Evolutionary conservation across 129 eudicot species (phyloP), one percentile per base, ranked within the genome.

Genomic region (Pulicaria dysenterica): DNA sequence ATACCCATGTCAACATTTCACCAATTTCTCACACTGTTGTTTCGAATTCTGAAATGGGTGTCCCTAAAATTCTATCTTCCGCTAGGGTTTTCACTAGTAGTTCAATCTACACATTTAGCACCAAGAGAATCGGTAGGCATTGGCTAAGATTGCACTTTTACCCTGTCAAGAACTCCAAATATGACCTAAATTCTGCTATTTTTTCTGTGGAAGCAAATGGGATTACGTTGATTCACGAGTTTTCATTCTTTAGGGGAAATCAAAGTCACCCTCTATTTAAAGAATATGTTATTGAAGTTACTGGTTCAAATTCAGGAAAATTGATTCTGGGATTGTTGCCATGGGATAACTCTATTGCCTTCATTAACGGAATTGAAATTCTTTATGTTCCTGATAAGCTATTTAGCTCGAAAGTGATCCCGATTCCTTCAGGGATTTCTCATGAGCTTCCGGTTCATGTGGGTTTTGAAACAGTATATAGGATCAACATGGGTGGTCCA

Each of bases 171-270:
- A 84, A 80, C 69, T 41, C 55, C 72, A 31, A 70, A 41, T 68
- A 76, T 76, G 80, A 61, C 70, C 70, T 84, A 15, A 72, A 58
- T 71, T 80, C 88, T 44, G 88, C 88, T 64, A 73, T 70, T 48
- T 84, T 84, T 56, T 80, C 88, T 37, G 88, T 84, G 56, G 80
- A 71, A 44, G 88, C 88, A 10, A 84, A 84, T 80, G 88, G 82
- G 75, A 60, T 80, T 39, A 80, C 82, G 43, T 74, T 84, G 77
- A 82, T 84, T 73, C 85, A 84, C 72, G 85, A 76, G 72, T 84
- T 84, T 76, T 54, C 82, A 5, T 84, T 84, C 56, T 84, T 82
- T 66, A 84, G 62, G 49, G 77, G 58, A 37, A 77, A 74, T 50
- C n/a, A 49, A 3, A 76, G 61, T 43, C 43, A 11, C 55, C 80